phyloP scores from a whole-genome alignment of 805 yeast genomes.

The Candida succiphila region DNA sequence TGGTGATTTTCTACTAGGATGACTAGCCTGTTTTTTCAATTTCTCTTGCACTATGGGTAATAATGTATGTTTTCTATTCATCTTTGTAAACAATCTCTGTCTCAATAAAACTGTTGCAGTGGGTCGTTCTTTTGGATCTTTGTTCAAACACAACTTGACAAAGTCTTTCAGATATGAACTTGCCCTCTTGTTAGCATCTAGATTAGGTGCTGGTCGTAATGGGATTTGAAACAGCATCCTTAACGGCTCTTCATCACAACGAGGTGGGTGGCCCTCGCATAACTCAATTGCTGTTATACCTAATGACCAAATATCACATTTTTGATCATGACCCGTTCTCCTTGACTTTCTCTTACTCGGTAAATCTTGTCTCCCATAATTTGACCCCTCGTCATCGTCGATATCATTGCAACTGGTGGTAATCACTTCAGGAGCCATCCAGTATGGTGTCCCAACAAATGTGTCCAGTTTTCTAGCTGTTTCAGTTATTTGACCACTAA shows the following conservation, averaged over 20 bases:
- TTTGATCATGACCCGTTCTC: constrained; percentile 60
- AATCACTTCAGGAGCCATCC: constrained; percentile 99
- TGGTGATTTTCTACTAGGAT: too few relatives aligned
- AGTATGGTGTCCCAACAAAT: constrained; percentile 90
- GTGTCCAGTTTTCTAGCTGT: constrained; percentile 50
- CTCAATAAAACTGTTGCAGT: constrained; percentile 45
- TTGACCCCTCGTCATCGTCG: neutral
- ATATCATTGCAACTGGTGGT: constrained; percentile 22
- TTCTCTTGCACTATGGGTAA: too few relatives aligned
- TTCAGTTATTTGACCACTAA: constrained; percentile 67
- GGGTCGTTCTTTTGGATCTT: constrained; percentile 59
- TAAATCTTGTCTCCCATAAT: too few relatives aligned
- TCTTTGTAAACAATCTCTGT: constrained; percentile 37
- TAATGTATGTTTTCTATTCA: constrained; percentile 18
- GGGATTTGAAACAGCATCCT: constrained; percentile 68
- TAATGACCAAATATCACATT: constrained; percentile 92
- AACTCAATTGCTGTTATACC: constrained; percentile 90
- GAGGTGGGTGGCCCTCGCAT: constrained; percentile 75
- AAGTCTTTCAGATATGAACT: constrained; percentile 42
- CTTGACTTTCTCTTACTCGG: too few relatives aligned
- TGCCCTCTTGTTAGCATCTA: constrained; percentile 29
- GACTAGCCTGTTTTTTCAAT: too few relatives aligned
- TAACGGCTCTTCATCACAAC: constrained; percentile 63
- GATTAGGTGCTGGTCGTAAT: constrained; percentile 49
- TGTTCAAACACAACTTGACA: constrained; percentile 53